Base-by-base conservation (phyloP, 83 land plant genomes). In the Picea abies region DNA sequence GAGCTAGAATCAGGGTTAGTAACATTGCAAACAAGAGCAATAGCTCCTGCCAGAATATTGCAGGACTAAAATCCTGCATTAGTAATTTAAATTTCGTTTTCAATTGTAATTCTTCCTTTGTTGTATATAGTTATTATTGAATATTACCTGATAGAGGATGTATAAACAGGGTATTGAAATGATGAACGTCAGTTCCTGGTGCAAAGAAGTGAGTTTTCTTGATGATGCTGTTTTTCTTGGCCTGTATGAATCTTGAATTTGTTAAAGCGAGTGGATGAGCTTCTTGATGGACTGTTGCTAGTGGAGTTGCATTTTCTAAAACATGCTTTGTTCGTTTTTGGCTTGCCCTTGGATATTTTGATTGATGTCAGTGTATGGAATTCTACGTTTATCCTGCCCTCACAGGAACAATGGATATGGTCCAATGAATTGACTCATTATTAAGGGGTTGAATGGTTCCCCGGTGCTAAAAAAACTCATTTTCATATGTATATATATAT, bases 1-100 rank as follows among this genome's bases (percentile, higher is more conserved):
- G 52, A 49, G 52, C 52, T 49, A 49, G 52, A 9, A 49, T 49
- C 52, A 49, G 26, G 1, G 5, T 12, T 15, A 9, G n/a, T 19
- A 41, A 41, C 47, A 7, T 44, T 47, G 44, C 9, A 17, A 73
- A 73, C 23, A 56, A 47, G 77, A 22, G 15, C 16, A 12, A 10
- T 47, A 22, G 49, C 12, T 73, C 26, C 26, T 73, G 10, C 23
- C 58, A 47, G 58, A 73, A 73, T 73, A 47, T 73, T 22, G 23
- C 26, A 73, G 78, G 78, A 44, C 78, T 73, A 44, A 47, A 73
- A n/a, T 16, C 49, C 23, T 25, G 23, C 78, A 44, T 47, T 22
- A 47, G 23, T 9, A 49, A n/a, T 3, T 22, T 73, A 22, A 22
- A 47, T 39, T 72, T 19, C 49, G 22, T n/a, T 41, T 8, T 44